These are phyloP conservation scores for Cordyceps cicadae DNA, from an alignment of 2,329 filamentous ascomycete species.

Conservation along the genomic window DNA sequence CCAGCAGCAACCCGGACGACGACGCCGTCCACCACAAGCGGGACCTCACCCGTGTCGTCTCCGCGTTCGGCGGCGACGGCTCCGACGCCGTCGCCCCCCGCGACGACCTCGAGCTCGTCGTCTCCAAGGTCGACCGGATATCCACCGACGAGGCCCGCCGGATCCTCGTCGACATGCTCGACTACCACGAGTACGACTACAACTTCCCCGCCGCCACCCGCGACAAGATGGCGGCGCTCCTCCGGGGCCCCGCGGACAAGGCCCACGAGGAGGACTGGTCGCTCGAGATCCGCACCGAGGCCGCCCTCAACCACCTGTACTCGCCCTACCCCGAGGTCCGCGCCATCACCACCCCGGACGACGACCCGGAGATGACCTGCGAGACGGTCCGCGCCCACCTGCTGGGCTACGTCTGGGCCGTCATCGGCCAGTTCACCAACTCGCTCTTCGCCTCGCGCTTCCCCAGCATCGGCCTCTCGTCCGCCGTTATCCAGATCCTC, in stretches of 20 bases:
- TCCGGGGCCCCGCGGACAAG: conserved; percentile 14
- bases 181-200: conserved; percentile 19
- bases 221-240: conserved; percentile 14
- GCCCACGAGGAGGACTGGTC: conserved; percentile 11
- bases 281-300: conserved; percentile 5
- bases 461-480: conserved; percentile 4
- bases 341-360: conserved; percentile 3
- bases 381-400: conserved; percentile 5
- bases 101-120: conserved; percentile 17
- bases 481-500: conserved; percentile 5
- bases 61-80: conserved; percentile 8
- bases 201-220: conserved; percentile 17
- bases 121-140: conserved; percentile 16
- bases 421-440: conserved; percentile 9
- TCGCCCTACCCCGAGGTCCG: conserved; percentile 10
- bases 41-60: conserved; percentile 2
- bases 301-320: conserved; percentile 6
- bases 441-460: conserved; percentile 5
- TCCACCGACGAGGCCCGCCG: conserved; percentile 15
- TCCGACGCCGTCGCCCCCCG: conserved; percentile 16
- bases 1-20: neutral
- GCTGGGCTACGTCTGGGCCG: conserved; percentile 10
- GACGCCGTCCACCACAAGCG: neutral
- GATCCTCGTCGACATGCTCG: conserved; percentile 16
- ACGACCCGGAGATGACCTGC: conserved; percentile 4